Evolutionary conservation across 2,329 filamentous ascomycete genomes (phyloP).

Genomic region (Stachybotrys chartarum): DNA sequence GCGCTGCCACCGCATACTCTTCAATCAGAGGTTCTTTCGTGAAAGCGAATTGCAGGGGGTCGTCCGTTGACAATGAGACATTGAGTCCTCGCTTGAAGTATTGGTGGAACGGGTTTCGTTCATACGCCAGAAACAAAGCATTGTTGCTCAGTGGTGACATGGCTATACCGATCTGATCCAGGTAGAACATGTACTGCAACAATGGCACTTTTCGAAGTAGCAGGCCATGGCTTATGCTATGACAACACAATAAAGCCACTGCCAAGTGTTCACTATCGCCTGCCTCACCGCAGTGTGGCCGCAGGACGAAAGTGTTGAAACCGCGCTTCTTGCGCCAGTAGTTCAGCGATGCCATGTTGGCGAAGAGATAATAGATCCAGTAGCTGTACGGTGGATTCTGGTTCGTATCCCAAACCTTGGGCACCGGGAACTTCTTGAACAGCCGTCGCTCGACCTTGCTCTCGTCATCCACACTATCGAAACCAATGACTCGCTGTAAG

Average conservation of each 20-base stretch:
- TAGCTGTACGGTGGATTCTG: slow-evolving; percentile 98
- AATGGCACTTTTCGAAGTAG: slow-evolving; percentile 89
- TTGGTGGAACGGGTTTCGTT: slow-evolving; percentile 90
- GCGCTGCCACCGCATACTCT: slow-evolving; percentile 94
- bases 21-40: slow-evolving; percentile 98
- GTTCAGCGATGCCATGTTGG: slow-evolving; percentile 90
- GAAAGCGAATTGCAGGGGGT: slow-evolving; percentile 95
- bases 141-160: slow-evolving; percentile 99
- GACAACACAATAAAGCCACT: slow-evolving; percentile 82
- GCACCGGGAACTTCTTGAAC: slow-evolving; percentile 92
- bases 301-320: slow-evolving; percentile 90
- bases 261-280: slow-evolving; percentile 95
- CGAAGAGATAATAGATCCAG: slow-evolving; percentile 96
- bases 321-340: slow-evolving; percentile 83
- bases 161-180: slow-evolving; percentile 95
- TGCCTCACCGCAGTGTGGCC: slow-evolving; percentile 93
- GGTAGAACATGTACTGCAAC: slow-evolving; percentile 93
- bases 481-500: slow-evolving; percentile 88
- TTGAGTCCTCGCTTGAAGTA: slow-evolving; percentile 95
- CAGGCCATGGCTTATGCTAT: slow-evolving; percentile 94
- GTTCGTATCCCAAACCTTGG: slow-evolving; percentile 79
- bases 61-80: slow-evolving; percentile 92
- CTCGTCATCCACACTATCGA: slow-evolving; percentile 97
- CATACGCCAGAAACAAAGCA: slow-evolving; percentile 90
- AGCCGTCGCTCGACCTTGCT: slow-evolving; percentile 91